These are phyloP conservation scores for Hondaea fermentalgiana DNA, from an alignment of 108 stramenopile genomes.

Conservation along the genomic window DNA sequence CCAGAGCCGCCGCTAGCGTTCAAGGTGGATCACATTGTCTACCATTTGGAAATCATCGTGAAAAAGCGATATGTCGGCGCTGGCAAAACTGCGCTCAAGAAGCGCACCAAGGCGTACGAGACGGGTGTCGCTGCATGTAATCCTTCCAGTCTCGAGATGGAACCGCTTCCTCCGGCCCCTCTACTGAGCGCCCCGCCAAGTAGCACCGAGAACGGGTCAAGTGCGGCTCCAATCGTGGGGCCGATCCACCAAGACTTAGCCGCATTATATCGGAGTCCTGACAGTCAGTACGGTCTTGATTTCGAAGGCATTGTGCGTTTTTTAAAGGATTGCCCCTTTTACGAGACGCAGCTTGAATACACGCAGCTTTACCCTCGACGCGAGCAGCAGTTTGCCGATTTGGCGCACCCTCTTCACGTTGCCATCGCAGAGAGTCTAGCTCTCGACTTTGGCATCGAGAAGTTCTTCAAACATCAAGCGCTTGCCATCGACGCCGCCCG, in stretches of 20 bases:
- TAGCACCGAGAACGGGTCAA: background rate
- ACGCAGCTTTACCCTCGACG: background rate
- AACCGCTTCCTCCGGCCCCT: background rate
- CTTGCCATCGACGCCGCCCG: conserved; percentile 61
- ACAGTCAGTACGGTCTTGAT: background rate
- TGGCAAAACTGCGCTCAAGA: background rate
- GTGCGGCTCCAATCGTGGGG: background rate
- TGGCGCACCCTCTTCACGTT: background rate
- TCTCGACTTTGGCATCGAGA: background rate
- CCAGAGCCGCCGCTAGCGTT: background rate
- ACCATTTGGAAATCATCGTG: background rate
- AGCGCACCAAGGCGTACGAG: background rate
- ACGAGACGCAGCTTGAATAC: background rate
- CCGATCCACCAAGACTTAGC: background rate
- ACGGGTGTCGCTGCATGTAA: background rate
- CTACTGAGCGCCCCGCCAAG: background rate
- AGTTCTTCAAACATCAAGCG: conserved; percentile 70
- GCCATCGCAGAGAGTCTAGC: background rate
- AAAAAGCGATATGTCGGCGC: background rate
- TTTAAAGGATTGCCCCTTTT: background rate
- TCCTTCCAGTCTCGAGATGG: background rate
- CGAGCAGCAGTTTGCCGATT: background rate
- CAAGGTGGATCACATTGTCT: background rate
- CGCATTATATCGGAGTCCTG: background rate
- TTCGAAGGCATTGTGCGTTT: background rate